A percentile compares a stretch with the other conserved stretches of the same genome.
Conservation (phyloP, 2,329 filamentous ascomycete genomes). For the Rugonectria rugulosa region DNA sequence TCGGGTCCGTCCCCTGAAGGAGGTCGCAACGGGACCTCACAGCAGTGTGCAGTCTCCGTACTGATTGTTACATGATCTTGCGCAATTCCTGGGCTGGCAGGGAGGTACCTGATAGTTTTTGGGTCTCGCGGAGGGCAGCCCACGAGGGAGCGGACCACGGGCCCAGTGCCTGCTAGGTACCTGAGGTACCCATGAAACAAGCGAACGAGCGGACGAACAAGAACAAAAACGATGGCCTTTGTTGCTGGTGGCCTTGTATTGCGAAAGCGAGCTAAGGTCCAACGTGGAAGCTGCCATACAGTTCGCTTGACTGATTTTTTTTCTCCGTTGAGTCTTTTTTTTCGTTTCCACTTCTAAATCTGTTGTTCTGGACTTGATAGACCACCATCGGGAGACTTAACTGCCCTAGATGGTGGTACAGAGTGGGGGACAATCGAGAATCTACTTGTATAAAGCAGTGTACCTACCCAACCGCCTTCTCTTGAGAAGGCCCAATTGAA, state of each 20-base stretch:
- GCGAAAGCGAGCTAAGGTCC: slow-evolving; percentile 29
- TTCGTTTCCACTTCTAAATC: too few species aligned
- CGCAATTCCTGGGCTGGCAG: too few species aligned
- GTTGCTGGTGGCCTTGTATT: slow-evolving; percentile 31
- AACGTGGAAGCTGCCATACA: slow-evolving; percentile 32
- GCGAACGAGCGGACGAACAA: background rate
- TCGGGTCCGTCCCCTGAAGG: slow-evolving; percentile 11
- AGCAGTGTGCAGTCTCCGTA: background rate
- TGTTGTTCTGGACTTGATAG: too few species aligned
- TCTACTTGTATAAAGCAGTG: too few species aligned
- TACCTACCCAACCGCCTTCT: too few species aligned
- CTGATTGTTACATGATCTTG: too few species aligned
- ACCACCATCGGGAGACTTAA: background rate
- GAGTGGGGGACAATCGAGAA: background rate
- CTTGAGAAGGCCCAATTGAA: too few species aligned
- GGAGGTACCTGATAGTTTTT: too few species aligned
- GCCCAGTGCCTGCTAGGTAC: too few species aligned
- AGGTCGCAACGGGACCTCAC: background rate
- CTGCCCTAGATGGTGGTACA: background rate
- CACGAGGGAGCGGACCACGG: too few species aligned
- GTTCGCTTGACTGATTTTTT: slow-evolving; percentile 19
- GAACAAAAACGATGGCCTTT: background rate
- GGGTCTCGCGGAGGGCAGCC: too few species aligned
- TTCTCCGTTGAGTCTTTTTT: background rate
- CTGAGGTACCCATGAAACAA: slow-evolving; percentile 11